Conservation (phyloP, 257 asterid species). For the Scutellaria galericulata region DNA sequence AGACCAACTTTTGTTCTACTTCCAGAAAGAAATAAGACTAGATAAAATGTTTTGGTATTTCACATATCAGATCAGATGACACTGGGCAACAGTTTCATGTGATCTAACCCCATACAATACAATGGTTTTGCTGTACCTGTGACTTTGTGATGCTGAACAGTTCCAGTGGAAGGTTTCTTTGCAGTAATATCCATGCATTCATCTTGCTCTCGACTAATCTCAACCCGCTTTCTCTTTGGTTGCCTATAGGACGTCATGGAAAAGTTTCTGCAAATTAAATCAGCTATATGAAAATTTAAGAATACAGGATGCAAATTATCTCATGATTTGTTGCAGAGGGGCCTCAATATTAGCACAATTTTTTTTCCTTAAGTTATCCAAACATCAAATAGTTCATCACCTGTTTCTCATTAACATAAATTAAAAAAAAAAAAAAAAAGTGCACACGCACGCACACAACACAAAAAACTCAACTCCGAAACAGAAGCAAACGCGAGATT, state of each 20-base stretch:
- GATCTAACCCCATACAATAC: neutral
- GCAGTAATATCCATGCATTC: constrained; percentile 29
- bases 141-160: constrained; percentile 35
- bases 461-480: neutral
- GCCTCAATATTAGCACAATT: neutral
- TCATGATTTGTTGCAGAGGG: constrained; percentile 4
- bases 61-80: constrained; percentile 5
- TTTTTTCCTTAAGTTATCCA: neutral
- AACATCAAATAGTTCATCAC: constrained; percentile 16
- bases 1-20: neutral
- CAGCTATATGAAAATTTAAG: constrained; percentile 8
- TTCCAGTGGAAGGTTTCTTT: constrained; percentile 45
- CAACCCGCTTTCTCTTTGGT: constrained; percentile 49
- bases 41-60: constrained; percentile 1
- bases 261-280: constrained; percentile 35
- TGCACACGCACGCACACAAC: neutral
- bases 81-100: constrained; percentile 24
- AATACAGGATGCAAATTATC: neutral
- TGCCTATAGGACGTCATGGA: constrained; percentile 48
- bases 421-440: too few species aligned
- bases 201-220: constrained; percentile 39
- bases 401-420: neutral
- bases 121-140: constrained; percentile 39
- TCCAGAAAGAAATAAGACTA: neutral
- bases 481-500: constrained; percentile 13